A percentile compares a stretch with the other conserved stretches of the same genome.
Evolutionary conservation across 306 rosid species (phyloP).

Genomic region (Oxytropis ochrocephala): DNA sequence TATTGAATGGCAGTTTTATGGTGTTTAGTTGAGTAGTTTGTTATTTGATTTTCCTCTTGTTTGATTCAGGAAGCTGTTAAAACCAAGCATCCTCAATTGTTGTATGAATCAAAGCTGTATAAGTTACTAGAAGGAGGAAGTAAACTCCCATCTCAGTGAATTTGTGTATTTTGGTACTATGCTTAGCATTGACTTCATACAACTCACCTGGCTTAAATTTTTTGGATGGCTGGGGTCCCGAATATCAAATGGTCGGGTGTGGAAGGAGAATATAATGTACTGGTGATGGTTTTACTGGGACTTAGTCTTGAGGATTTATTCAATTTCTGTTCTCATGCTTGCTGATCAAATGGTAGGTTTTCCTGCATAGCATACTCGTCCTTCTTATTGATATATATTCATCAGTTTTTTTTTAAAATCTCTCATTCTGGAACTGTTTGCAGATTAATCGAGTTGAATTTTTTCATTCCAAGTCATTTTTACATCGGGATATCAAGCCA

Average conservation of each 20-base stretch:
- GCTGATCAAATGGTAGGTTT: slow-evolving; percentile 93
- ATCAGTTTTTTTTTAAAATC: not conserved
- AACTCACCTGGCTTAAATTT: slow-evolving; percentile 11
- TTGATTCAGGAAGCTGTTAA: slow-evolving; percentile 71
- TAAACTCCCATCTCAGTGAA: slow-evolving; percentile 37
- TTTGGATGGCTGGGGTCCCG: slow-evolving; percentile 52
- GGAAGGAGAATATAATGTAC: slow-evolving; percentile 94
- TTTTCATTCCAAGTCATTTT: slow-evolving; percentile 85
- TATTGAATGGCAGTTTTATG: not conserved
- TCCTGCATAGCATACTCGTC: not conserved
- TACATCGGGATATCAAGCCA: slow-evolving; percentile 95
- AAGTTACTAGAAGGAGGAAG: slow-evolving; percentile 98
- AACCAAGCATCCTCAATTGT: slow-evolving; percentile 96
- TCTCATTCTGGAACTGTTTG: not conserved
- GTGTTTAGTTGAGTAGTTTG: not conserved
- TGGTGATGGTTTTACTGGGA: slow-evolving; percentile 94
- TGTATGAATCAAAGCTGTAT: slow-evolving; percentile 87
- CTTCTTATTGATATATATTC: not conserved
- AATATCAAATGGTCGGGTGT: slow-evolving; percentile 86
- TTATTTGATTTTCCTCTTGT: slow-evolving; percentile 1
- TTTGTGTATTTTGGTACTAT: slow-evolving; percentile 13
- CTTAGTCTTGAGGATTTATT: slow-evolving; percentile 97
- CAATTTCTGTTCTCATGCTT: slow-evolving; percentile 97
- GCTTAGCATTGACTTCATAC: slow-evolving; percentile 1
- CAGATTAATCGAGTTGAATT: slow-evolving; percentile 91